These are phyloP conservation scores for Falciphora oryzae DNA, from an alignment of 2,329 filamentous ascomycete genomes.

Conservation along the genomic window DNA sequence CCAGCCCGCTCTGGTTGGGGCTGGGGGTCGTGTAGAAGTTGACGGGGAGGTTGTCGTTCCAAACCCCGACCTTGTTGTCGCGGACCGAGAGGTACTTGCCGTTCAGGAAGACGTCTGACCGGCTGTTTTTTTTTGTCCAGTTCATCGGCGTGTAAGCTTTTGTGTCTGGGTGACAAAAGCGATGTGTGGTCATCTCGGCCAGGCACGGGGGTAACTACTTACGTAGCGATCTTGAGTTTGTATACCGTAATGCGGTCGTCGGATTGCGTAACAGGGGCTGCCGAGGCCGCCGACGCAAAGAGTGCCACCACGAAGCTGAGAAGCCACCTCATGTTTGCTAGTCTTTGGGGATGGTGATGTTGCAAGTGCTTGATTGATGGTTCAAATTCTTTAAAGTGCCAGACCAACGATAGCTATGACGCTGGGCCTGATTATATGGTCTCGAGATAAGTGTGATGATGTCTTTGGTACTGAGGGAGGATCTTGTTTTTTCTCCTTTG, in stretches of 20 bases:
- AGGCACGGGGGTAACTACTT: neutral
- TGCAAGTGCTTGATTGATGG: too few relatives aligned
- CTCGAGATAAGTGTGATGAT: too few relatives aligned
- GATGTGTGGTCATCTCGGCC: neutral
- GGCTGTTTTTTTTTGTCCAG: neutral
- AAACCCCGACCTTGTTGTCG: constrained; percentile 27
- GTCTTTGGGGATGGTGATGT: neutral
- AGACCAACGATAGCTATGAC: too few relatives aligned
- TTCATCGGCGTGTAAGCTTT: neutral
- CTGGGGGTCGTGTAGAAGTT: constrained; percentile 23
- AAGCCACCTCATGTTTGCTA: constrained; percentile 10
- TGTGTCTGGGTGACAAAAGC: neutral
- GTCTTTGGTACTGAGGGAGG: too few relatives aligned
- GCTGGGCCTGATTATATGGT: too few relatives aligned
- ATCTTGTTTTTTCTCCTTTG: neutral
- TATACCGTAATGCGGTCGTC: constrained; percentile 2
- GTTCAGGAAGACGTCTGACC: constrained; percentile 18
- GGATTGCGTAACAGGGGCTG: neutral
- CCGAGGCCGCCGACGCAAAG: constrained; percentile 6
- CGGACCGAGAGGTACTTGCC: constrained; percentile 27
- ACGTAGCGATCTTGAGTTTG: constrained; percentile 11
- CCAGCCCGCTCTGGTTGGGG: constrained; percentile 19
- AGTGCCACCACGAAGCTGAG: neutral
- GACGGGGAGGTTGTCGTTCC: constrained; percentile 17
- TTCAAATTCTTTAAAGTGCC: too few relatives aligned